Evolutionary conservation across 441 rosid species (phyloP), one percentile per base, ranked within the genome.

Genomic region (Eruca vesicaria): DNA sequence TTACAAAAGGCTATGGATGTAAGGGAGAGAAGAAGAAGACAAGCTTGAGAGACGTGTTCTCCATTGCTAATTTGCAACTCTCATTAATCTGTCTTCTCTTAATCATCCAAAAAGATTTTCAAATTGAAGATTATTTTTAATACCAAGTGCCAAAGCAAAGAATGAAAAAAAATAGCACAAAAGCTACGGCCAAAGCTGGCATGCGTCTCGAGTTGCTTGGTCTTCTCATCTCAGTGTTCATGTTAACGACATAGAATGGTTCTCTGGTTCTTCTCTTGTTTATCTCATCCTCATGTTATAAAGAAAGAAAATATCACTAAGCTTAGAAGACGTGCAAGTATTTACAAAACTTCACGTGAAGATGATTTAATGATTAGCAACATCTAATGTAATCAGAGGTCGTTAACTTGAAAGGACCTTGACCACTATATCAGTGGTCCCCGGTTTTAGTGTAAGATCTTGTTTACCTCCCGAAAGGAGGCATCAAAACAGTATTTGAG

Each of bases 251-350:
- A 32, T 10, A 63, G 71, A 74, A 81, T 69, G 43, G 73, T 19
- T 73, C 56, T 73, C 52, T 57, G 18, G 48, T 69, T 69, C 63
- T 23, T 78, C 80, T 73, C 59, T 68, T 9, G 53, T 29, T n/a
- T 53, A 62, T 64, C 75, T 86, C 82, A 85, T 82, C 87, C 87
- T 59, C 81, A 82, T 68, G 79, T 78, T 61, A 63, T n/a, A 64
- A 64, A 61, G 31, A 73, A 35, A 29, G 53, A 45, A 11, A 57
- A 66, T 31, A 63, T 14, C 72, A 74, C 63, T 31, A 61, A 62
- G 43, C 64, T 68, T 72, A 72, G 35, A 58, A 57, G 62, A 26
- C 10, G 26, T 23, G 31, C 9, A 2, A 56, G 60, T 56, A 55
- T 55, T 55, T 5, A 12, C 19, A 0, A 57, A 58, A 58, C 35